phyloP scores from a whole-genome alignment of 179 eudicot genomes.

The Gypsophila paniculata region DNA sequence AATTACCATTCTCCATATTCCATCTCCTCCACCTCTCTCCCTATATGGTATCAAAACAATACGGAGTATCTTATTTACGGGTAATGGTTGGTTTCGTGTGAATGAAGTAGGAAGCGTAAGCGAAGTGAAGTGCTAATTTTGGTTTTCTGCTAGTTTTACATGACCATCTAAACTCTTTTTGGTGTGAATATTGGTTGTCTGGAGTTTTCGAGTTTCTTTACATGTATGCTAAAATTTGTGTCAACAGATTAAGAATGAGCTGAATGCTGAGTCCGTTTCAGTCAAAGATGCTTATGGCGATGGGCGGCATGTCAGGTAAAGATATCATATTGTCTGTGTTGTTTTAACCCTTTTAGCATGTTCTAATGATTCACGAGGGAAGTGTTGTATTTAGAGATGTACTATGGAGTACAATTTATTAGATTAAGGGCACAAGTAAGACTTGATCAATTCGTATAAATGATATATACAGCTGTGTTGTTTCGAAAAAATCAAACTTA shows the following conservation, averaged over 20 bases:
- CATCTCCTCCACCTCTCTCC: too few species aligned
- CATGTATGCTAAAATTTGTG: conserved; percentile 16
- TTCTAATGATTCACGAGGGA: background rate
- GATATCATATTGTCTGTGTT: background rate
- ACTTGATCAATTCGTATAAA: too few species aligned
- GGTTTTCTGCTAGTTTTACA: too few species aligned
- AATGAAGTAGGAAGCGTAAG: background rate
- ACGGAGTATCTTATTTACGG: background rate
- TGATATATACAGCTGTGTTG: too few species aligned
- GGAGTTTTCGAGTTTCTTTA: background rate
- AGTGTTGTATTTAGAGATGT: background rate
- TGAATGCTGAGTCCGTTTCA: conserved; percentile 67
- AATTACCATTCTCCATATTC: too few species aligned
- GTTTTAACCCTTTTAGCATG: background rate
- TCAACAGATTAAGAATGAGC: conserved; percentile 67
- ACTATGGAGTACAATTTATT: too few species aligned
- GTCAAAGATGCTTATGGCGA: conserved; percentile 90
- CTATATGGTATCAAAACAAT: too few species aligned
- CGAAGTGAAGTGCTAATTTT: background rate
- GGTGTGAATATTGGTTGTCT: background rate
- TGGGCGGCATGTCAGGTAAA: conserved; percentile 92
- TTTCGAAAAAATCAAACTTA: too few species aligned
- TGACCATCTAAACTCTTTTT: too few species aligned
- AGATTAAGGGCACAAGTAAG: too few species aligned
- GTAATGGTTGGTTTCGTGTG: background rate